A percentile compares a stretch with the other conserved stretches of the same genome.
Conservation (phyloP, 352 stramenopile species). For the Globisporangium emineosum region DNA sequence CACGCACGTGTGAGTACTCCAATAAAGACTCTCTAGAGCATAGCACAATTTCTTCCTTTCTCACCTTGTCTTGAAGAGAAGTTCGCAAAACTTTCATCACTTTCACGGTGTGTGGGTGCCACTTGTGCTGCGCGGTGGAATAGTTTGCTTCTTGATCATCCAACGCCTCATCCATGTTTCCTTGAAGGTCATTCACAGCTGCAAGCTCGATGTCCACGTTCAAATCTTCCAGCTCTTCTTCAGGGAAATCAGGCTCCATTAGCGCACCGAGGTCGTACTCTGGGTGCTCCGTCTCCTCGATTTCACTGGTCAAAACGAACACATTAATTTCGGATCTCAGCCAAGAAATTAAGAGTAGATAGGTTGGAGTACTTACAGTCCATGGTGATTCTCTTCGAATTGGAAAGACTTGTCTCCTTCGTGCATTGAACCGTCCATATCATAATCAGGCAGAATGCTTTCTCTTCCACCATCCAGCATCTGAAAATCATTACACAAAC, state of each 20-base stretch:
- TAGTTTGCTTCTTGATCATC: constrained; percentile 30
- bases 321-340: not conserved
- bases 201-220: constrained; percentile 82
- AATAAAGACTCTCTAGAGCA: constrained; percentile 6
- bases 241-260: constrained; percentile 38
- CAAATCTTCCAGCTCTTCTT: constrained; percentile 56
- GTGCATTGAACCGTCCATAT: constrained; percentile 20
- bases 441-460: constrained; percentile 14
- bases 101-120: constrained; percentile 97
- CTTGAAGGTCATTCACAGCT: constrained; percentile 72
- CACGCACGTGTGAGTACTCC: not conserved
- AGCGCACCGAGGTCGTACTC: constrained; percentile 58
- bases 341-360: not conserved
- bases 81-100: constrained; percentile 89
- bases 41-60: not conserved
- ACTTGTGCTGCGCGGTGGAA: constrained; percentile 89
- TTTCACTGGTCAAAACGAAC: constrained; percentile 11
- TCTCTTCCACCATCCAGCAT: constrained; percentile 10
- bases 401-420: constrained; percentile 38
- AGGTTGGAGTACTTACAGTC: constrained; percentile 9
- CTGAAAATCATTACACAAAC: not conserved
- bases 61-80: constrained; percentile 69
- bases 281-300: constrained; percentile 39
- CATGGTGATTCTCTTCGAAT: constrained; percentile 25
- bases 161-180: constrained; percentile 44